Conservation (phyloP, 768 basidiomycete genomes). For the Calocybe gangraenosa region DNA sequence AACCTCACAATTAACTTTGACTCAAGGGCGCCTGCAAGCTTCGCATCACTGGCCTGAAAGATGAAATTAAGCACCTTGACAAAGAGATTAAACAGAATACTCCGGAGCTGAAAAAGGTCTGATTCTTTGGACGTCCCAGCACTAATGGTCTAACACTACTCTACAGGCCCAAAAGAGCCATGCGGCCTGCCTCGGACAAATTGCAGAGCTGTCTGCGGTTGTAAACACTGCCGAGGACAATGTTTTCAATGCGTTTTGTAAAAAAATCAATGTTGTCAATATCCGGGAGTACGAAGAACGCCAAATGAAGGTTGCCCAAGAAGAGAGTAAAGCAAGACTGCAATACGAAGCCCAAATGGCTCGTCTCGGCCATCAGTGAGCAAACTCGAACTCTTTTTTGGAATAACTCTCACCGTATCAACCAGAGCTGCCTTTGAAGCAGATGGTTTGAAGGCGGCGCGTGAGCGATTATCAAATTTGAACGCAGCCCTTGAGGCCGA, state of each 20-base stretch:
- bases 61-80: conserved; percentile 80
- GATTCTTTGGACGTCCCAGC: background rate
- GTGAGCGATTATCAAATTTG: conserved; percentile 58
- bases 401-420: too few species aligned
- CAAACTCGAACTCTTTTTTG: conserved; percentile 7
- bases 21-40: conserved; percentile 69
- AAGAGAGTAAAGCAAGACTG: conserved; percentile 80
- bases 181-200: conserved; percentile 46
- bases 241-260: conserved; percentile 76
- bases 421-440: conserved; percentile 75
- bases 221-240: conserved; percentile 79
- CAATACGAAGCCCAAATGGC: conserved; percentile 85
- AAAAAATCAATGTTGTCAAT: conserved; percentile 68
- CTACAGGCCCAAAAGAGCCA: conserved; percentile 52
- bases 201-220: conserved; percentile 47
- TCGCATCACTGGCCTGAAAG: conserved; percentile 72
- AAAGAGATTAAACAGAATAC: conserved; percentile 60
- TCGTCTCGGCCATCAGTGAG: conserved; percentile 80
- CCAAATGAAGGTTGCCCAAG: conserved; percentile 83
- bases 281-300: conserved; percentile 94
- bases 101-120: conserved; percentile 72
- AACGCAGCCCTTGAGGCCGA: conserved; percentile 50
- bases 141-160: background rate
- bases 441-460: conserved; percentile 63
- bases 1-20: background rate